Evolutionary conservation across 495 filamentous ascomycete genomes (phyloP), one percentile per base, ranked within the genome.

Genomic region (Parathielavia hyrcaniae): DNA sequence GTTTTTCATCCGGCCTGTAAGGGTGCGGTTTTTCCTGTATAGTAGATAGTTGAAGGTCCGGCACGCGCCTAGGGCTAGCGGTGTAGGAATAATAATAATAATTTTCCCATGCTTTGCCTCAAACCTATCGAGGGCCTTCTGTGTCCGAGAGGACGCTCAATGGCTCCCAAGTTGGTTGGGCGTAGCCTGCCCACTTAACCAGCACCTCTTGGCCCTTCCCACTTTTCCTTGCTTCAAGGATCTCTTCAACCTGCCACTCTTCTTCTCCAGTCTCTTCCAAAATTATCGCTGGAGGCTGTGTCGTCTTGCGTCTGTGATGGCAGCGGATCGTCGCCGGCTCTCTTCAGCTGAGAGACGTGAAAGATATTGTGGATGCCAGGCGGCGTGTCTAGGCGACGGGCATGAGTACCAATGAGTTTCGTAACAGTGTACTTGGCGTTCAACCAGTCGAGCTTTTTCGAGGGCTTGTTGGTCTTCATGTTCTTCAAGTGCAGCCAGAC

Each of bases 391-490:
- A 51, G 35, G 10, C 49, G 49, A 19, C 17, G 39, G 35, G 49
- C 34, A 13, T 51, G 10, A 10, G 34, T 39, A 4, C 49, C 35
- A 35, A 51, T 23, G 8, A 51, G 19, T 10, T 51, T 35, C 2
- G 19, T 51, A 12, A 51, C 5, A 0, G 17, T 39, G 17, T 51
- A 51, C 8, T 51, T 51, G 17, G 34, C 34, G 17, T 51, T 51
- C 4, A 19, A 9, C 49, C 17, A 51, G 35, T 51, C 49, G 49
- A 51, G 49, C 35, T 51, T 51, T 17, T 39, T 51, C 19, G 34
- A 51, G 14, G 49, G 49, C 34, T 35, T 38, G 10, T 23, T 23
- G 34, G 49, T 51, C 17, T 36, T 51, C 34, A 51, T 10, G 10
- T 51, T 51, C n/a, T 22, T 38, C 34, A 51, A 1, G 1, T 10